These are phyloP conservation scores for Neofusicoccum cordaticola DNA, from an alignment of 2,329 filamentous ascomycete genomes.

Conservation along the genomic window DNA sequence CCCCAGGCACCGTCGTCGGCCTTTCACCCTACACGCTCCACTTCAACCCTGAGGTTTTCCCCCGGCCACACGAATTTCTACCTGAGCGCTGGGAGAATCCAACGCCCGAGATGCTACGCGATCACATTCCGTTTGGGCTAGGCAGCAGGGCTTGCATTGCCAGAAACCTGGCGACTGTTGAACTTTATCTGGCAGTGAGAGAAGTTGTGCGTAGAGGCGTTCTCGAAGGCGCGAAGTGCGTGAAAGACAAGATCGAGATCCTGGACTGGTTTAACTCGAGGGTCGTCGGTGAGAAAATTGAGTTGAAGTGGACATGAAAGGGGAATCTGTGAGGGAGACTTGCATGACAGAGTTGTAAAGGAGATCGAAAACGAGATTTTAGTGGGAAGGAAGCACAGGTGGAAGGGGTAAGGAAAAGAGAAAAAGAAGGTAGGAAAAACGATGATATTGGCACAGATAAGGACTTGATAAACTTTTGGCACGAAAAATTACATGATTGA, in stretches of 20 bases:
- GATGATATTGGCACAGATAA: background rate
- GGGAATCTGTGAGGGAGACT: background rate
- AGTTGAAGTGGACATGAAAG: constrained; percentile 24
- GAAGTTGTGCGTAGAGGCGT: constrained; percentile 44
- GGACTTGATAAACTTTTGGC: background rate
- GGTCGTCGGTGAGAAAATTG: constrained; percentile 50
- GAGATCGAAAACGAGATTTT: background rate
- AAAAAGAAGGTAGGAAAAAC: background rate
- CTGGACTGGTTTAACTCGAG: constrained; percentile 57
- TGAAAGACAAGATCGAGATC: constrained; percentile 46
- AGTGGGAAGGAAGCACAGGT: background rate
- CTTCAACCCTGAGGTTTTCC: constrained; percentile 25
- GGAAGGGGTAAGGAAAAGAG: background rate
- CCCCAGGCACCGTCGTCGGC: constrained; percentile 26
- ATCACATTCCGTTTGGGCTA: constrained; percentile 32
- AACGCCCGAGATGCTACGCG: constrained; percentile 31
- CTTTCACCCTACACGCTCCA: constrained; percentile 29
- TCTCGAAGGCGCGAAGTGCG: constrained; percentile 43
- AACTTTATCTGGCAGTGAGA: constrained; percentile 33
- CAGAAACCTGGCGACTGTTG: constrained; percentile 30
- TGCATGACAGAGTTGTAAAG: background rate
- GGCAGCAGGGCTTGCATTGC: constrained; percentile 33
- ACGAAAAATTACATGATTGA: background rate
- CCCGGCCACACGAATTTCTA: constrained; percentile 21
- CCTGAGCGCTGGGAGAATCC: constrained; percentile 31